phyloP scores from a whole-genome alignment of 768 basidiomycete species.

The Punctularia strigosozonata region DNA sequence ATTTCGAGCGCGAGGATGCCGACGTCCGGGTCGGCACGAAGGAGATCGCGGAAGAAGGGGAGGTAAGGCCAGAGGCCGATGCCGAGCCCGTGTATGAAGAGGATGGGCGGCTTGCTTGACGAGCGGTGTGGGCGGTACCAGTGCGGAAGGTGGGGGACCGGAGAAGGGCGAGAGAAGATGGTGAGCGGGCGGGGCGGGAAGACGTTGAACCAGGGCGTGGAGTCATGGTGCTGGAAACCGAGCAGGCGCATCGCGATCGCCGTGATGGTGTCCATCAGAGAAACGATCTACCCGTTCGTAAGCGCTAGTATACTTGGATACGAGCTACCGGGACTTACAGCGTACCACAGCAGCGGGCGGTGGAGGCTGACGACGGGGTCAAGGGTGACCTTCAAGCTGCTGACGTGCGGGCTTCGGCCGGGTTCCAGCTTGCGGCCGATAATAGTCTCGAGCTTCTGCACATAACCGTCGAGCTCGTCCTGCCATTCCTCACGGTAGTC shows the following conservation, averaged over 20 bases:
- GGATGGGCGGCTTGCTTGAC: slow-evolving; percentile 32
- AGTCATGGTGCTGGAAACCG: slow-evolving; percentile 28
- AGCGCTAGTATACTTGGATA: neutral
- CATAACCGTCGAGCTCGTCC: slow-evolving; percentile 40
- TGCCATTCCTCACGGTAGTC: slow-evolving; percentile 25
- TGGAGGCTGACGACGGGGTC: slow-evolving; percentile 46
- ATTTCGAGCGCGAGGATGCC: slow-evolving; percentile 52
- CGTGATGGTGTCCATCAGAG: slow-evolving; percentile 33
- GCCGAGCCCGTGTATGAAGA: slow-evolving; percentile 66
- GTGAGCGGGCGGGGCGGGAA: slow-evolving; percentile 45
- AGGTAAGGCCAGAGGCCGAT: slow-evolving; percentile 52
- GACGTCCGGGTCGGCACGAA: slow-evolving; percentile 30
- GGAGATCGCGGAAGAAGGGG: slow-evolving; percentile 36
- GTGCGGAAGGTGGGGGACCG: slow-evolving; percentile 24
- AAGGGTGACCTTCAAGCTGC: slow-evolving; percentile 38
- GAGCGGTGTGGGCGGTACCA: slow-evolving; percentile 42
- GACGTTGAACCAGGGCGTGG: slow-evolving; percentile 18
- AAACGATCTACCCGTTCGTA: slow-evolving; percentile 33
- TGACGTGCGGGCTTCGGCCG: slow-evolving; percentile 26
- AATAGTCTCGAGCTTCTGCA: slow-evolving; percentile 25
- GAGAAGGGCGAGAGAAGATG: slow-evolving; percentile 30
- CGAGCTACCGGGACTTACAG: slow-evolving; percentile 18
- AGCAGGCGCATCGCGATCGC: slow-evolving; percentile 23
- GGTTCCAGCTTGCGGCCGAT: slow-evolving; percentile 28
- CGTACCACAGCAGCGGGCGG: slow-evolving; percentile 56